A percentile compares a stretch with the other conserved stretches of the same genome.
Evolutionary conservation across 208 protist genomes (phyloP).

Genomic region (Wallacemonas sp.): DNA sequence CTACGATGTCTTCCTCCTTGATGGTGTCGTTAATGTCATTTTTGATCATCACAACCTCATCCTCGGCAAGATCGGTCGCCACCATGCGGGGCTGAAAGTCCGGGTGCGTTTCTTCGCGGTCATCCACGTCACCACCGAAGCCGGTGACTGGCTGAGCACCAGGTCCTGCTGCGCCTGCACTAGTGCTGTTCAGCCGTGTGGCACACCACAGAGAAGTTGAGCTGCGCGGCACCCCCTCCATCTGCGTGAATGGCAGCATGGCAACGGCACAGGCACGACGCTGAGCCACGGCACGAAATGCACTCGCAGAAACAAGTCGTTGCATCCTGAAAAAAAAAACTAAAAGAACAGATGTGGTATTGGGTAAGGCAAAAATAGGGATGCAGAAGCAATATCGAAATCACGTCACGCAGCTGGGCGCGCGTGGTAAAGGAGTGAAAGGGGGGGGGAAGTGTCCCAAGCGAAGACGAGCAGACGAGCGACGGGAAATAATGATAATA

Average conservation of each 20-base stretch:
- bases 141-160: background rate
- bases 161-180: background rate
- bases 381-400: background rate
- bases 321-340: background rate
- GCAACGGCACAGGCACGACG: background rate
- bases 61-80: constrained; percentile 59
- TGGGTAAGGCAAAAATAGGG: background rate
- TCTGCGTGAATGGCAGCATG: background rate
- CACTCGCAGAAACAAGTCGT: background rate
- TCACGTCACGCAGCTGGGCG: too few relatives aligned
- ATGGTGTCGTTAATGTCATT: constrained; percentile 90
- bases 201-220: background rate
- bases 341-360: background rate
- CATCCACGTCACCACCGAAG: constrained; percentile 61
- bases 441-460: too few relatives aligned
- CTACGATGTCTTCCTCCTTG: constrained; percentile 86
- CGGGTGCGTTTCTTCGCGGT: constrained; percentile 79
- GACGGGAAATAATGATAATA: background rate
- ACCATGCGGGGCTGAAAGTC: constrained; percentile 86
- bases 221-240: too few relatives aligned
- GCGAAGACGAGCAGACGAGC: too few relatives aligned
- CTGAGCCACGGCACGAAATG: background rate
- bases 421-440: background rate
- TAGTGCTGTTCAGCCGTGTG: background rate
- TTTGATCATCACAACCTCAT: constrained; percentile 86